phyloP scores from a whole-genome alignment of 306 rosid species.

The Mimosa bimucronata region DNA sequence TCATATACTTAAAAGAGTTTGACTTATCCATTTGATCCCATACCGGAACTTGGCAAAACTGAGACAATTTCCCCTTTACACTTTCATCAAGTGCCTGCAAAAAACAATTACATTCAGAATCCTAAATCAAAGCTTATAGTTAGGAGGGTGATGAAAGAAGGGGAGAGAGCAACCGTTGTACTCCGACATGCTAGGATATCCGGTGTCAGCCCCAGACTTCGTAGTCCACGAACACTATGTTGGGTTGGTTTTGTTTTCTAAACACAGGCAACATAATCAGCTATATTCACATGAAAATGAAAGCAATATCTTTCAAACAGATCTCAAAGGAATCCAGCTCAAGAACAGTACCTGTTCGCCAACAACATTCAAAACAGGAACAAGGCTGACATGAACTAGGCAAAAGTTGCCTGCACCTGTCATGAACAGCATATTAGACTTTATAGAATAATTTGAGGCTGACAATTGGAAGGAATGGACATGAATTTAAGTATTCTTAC shows the following conservation, averaged over 20 bases:
- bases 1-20: slow-evolving; percentile 27
- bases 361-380: slow-evolving; percentile 84
- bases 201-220: slow-evolving; percentile 80
- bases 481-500: slow-evolving; percentile 44
- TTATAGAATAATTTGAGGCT: not conserved
- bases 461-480: slow-evolving; percentile 16
- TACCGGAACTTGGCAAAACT: slow-evolving; percentile 91
- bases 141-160: not conserved
- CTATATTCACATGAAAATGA: slow-evolving; percentile 38
- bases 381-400: slow-evolving; percentile 84
- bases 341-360: slow-evolving; percentile 76
- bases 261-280: slow-evolving; percentile 29
- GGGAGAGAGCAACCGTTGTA: slow-evolving; percentile 56
- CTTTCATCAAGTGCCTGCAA: slow-evolving; percentile 72
- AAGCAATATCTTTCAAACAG: slow-evolving; percentile 17
- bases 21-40: slow-evolving; percentile 23
- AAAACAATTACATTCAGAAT: slow-evolving; percentile 37
- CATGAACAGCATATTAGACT: slow-evolving; percentile 19
- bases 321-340: slow-evolving; percentile 13
- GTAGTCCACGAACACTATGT: slow-evolving; percentile 76
- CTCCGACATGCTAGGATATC: slow-evolving; percentile 84
- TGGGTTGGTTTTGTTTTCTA: slow-evolving; percentile 93
- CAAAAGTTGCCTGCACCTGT: slow-evolving; percentile 79
- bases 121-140: not conserved
- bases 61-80: slow-evolving; percentile 73